These are phyloP conservation scores for Erysimum pusillum DNA, from an alignment of 441 rosid species.

Conservation along the genomic window DNA sequence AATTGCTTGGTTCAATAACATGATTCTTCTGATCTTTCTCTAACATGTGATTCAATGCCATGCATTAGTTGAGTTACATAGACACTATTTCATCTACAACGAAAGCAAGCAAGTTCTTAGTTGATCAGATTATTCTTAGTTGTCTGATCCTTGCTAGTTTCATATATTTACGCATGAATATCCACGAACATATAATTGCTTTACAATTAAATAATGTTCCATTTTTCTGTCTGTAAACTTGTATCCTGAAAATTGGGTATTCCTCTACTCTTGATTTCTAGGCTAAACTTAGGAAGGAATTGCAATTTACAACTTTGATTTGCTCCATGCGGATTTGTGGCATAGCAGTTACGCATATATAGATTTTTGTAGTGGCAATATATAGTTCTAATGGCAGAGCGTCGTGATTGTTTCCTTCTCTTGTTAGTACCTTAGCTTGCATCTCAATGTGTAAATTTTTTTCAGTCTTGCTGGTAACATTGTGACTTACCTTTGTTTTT, in stretches of 20 bases:
- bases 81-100: background rate
- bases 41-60: slow-evolving; percentile 6
- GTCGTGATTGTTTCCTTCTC: slow-evolving; percentile 15
- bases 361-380: background rate
- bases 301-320: slow-evolving; percentile 7
- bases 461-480: slow-evolving; percentile 5
- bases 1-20: background rate
- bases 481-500: slow-evolving; percentile 5
- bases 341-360: background rate
- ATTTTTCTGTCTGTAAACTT: background rate
- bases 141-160: background rate
- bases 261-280: background rate
- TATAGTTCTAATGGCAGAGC: background rate
- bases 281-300: background rate
- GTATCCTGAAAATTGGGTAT: slow-evolving; percentile 1
- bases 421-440: slow-evolving; percentile 15
- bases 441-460: background rate
- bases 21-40: background rate
- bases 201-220: slow-evolving; percentile 1
- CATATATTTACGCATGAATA: slow-evolving; percentile 9
- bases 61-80: slow-evolving; percentile 1
- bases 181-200: background rate
- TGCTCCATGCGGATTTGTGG: background rate
- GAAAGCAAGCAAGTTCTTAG: background rate
- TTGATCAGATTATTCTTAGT: background rate